A percentile compares a stretch with the other conserved stretches of the same genome.
phyloP scores from a whole-genome alignment of 2,329 filamentous ascomycete species.

The Trichoderma sp. region DNA sequence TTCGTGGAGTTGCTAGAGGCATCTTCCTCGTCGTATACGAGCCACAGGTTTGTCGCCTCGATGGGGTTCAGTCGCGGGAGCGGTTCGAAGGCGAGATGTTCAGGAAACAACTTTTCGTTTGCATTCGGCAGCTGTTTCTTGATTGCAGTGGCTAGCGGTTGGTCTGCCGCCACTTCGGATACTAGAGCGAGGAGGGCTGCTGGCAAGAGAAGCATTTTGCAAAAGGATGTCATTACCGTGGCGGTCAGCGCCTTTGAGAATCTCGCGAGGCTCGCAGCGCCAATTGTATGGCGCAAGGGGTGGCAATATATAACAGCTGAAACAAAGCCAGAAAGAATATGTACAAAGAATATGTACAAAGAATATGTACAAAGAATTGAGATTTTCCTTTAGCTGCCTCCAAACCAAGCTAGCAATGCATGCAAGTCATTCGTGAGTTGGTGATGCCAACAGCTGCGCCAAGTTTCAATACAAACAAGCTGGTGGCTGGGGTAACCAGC shows the following conservation, averaged over 20 bases:
- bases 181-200: conserved; percentile 47
- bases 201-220: conserved; percentile 38
- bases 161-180: conserved; percentile 35
- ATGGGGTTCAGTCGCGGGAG: conserved; percentile 28
- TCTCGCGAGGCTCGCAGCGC: neutral
- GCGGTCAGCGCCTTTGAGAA: neutral
- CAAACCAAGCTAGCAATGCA: neutral
- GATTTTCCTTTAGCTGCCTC: neutral
- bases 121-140: conserved; percentile 70
- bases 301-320: neutral
- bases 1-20: conserved; percentile 22
- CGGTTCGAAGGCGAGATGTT: conserved; percentile 56
- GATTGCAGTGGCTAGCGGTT: conserved; percentile 55
- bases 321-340: too few relatives aligned
- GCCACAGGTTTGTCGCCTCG: conserved; percentile 31
- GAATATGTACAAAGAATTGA: neutral
- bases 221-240: conserved; percentile 38
- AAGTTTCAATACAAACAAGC: conserved; percentile 14
- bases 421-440: neutral
- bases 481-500: conserved; percentile 14
- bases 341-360: too few relatives aligned
- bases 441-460: neutral
- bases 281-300: neutral
- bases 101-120: conserved; percentile 69
- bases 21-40: conserved; percentile 29